phyloP scores from a whole-genome alignment of 345 rosid species.

The Psidium guajava region DNA sequence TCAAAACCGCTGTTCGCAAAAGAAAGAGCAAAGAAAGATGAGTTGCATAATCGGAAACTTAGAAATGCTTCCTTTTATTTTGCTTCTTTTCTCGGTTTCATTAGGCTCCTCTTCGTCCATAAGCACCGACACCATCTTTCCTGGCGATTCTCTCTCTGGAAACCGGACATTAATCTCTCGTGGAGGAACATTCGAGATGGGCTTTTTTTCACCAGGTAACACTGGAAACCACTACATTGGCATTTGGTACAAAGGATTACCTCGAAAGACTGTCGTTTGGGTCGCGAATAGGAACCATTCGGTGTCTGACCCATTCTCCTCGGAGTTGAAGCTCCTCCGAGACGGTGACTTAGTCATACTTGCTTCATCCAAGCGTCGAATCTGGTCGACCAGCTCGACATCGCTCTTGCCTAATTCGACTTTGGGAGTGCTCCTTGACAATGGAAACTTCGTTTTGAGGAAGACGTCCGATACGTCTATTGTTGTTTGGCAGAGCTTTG shows the following conservation, averaged over 20 bases:
- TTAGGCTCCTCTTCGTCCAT: background rate
- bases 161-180: background rate
- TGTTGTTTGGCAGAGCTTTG: background rate
- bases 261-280: background rate
- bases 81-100: background rate
- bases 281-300: background rate
- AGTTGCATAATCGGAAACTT: background rate
- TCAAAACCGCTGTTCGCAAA: background rate
- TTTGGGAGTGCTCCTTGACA: background rate
- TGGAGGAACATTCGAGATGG: background rate
- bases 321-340: background rate
- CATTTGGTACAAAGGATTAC: conserved; percentile 1
- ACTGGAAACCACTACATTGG: background rate
- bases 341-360: background rate
- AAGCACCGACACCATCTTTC: background rate
- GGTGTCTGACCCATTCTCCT: background rate
- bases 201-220: conserved; percentile 1
- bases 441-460: background rate
- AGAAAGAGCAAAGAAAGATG: background rate
- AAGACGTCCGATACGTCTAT: background rate
- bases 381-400: background rate
- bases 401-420: background rate
- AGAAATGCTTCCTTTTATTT: background rate
- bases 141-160: background rate
- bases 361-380: background rate